Percentiles rank a stretch among this genome's conserved stretches.
Evolutionary conservation across 768 basidiomycete genomes (phyloP).

Genomic region (Trametopsis cervina): DNA sequence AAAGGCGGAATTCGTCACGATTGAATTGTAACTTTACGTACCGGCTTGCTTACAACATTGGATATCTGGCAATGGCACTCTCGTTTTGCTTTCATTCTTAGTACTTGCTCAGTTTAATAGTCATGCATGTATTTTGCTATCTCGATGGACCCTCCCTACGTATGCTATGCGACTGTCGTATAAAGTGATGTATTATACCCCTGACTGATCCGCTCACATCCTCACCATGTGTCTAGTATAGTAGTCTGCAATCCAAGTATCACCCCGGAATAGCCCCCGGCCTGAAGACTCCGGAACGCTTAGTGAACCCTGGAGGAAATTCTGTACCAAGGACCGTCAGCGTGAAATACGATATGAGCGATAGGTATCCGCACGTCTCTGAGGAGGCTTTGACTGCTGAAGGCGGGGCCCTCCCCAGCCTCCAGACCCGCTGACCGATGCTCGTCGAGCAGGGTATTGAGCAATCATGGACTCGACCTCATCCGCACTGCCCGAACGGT

Average conservation of each 20-base stretch:
- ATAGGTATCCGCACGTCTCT: no score
- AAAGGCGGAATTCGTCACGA: conserved; percentile 49
- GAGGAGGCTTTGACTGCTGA: no score
- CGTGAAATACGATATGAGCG: no score
- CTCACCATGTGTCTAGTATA: background rate
- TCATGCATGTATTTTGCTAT: conserved; percentile 1
- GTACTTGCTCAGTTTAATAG: conserved; percentile 21
- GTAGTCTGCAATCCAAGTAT: background rate
- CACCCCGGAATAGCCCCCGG: background rate
- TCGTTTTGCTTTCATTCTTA: conserved; percentile 6
- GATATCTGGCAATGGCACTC: conserved; percentile 11
- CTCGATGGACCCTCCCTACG: no score
- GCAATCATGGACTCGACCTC: conserved; percentile 68
- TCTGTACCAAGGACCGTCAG: no score
- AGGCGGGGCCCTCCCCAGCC: background rate
- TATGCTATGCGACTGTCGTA: background rate
- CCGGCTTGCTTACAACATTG: background rate
- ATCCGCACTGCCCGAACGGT: conserved; percentile 49
- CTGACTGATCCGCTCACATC: background rate
- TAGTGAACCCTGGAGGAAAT: background rate
- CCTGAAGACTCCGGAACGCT: background rate
- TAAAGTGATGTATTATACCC: background rate
- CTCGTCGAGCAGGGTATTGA: conserved; percentile 6
- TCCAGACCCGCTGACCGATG: conserved; percentile 3
- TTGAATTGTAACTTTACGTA: conserved; percentile 2